phyloP scores from a whole-genome alignment of 2,329 filamentous ascomycete species.

The Venturia oleaginea region DNA sequence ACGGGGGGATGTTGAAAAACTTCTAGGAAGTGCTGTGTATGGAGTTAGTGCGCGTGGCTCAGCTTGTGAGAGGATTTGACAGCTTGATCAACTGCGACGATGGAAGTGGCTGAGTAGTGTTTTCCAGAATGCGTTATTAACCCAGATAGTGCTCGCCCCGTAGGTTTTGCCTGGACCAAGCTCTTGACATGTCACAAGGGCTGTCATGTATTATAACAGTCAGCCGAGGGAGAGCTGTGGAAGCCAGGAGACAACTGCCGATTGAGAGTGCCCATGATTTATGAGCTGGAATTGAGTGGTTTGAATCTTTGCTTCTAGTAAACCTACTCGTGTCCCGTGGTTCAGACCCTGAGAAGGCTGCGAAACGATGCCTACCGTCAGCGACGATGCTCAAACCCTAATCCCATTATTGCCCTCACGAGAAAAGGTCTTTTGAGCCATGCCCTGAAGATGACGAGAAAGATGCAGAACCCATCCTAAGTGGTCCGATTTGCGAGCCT shows the following conservation, averaged over 20 bases:
- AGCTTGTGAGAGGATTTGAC: not conserved
- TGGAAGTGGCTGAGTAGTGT: not conserved
- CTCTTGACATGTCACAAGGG: conserved; percentile 2
- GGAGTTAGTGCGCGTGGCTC: not conserved
- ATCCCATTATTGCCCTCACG: not conserved
- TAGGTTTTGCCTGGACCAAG: not conserved
- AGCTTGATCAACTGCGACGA: not conserved
- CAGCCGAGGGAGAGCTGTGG: not conserved
- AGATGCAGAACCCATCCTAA: not conserved
- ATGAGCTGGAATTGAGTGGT: not conserved
- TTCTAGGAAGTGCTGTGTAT: not conserved
- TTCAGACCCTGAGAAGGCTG: not conserved
- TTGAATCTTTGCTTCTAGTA: not conserved
- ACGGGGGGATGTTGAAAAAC: not conserved
- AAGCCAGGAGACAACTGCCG: not conserved
- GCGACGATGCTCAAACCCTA: not conserved
- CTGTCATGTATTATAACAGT: not conserved
- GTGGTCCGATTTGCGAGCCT: not conserved
- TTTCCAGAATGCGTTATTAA: not conserved
- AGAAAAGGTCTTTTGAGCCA: not conserved
- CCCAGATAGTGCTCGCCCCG: not conserved
- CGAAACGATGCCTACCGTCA: not conserved
- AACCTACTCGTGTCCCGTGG: not conserved
- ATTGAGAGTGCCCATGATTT: not conserved
- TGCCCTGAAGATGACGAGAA: not conserved